A percentile compares a stretch with the other conserved stretches of the same genome.
Evolutionary conservation across 192 early-diverging fungal species (phyloP).

Genomic region (Obelidium mucronatum): DNA sequence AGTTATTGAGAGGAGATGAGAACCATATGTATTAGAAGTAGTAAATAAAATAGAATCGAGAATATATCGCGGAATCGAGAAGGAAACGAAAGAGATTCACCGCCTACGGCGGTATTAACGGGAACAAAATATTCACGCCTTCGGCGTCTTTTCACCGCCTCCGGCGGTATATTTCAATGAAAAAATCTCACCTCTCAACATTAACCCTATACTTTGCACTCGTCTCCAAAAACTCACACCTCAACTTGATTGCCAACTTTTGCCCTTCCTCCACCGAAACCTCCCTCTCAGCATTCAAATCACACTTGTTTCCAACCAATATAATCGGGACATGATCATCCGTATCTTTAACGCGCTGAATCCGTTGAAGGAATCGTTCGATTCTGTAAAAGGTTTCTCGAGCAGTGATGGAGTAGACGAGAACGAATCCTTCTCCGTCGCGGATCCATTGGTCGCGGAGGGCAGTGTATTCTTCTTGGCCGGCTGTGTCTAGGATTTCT

Average conservation of each 20-base stretch:
- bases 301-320: conserved; percentile 94
- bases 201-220: conserved; percentile 91
- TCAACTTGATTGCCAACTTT: conserved; percentile 74
- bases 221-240: conserved; percentile 90
- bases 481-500: conserved; percentile 95
- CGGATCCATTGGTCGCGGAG: conserved; percentile 98
- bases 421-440: conserved; percentile 92
- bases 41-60: no score
- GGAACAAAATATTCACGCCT: no score
- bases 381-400: conserved; percentile 93
- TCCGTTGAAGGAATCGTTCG: conserved; percentile 90
- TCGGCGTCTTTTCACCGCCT: no score
- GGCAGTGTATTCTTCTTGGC: conserved; percentile 60
- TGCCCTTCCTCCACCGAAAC: conserved; percentile 84
- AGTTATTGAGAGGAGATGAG: neutral
- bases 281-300: conserved; percentile 82
- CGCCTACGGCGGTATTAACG: neutral
- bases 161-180: no score
- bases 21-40: no score
- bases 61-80: no score
- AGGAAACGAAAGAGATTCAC: no score
- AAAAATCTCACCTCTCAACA: conserved; percentile 72
- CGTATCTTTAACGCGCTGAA: conserved; percentile 93
- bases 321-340: conserved; percentile 85
- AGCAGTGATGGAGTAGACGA: conserved; percentile 93